phyloP scores from a whole-genome alignment of 139 green algal species.

The Micromonas commoda region DNA sequence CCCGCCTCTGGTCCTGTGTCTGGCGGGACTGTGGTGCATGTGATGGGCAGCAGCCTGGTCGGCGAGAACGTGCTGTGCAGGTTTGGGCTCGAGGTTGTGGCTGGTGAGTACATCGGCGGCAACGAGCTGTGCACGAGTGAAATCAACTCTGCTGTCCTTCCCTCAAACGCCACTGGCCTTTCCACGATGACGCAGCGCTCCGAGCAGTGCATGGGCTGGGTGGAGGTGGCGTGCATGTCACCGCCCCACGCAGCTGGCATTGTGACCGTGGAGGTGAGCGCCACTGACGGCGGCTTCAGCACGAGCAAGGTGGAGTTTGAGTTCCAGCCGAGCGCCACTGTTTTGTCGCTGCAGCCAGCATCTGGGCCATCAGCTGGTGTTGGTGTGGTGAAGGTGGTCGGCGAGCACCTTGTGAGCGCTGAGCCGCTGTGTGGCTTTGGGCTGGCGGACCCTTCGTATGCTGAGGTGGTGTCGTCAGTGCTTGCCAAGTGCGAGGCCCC shows the following conservation, averaged over 20 bases:
- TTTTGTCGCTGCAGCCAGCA: neutral
- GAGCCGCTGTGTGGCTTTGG: neutral
- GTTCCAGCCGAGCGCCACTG: neutral
- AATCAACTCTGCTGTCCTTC: too few relatives aligned
- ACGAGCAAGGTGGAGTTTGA: neutral
- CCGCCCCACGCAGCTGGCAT: neutral
- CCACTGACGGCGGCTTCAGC: neutral
- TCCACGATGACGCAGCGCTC: too few relatives aligned
- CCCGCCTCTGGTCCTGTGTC: neutral
- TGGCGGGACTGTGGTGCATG: neutral
- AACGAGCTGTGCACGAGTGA: neutral
- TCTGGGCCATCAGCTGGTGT: neutral
- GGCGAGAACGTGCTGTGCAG: neutral
- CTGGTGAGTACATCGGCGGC: neutral
- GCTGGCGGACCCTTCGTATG: neutral
- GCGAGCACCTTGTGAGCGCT: neutral
- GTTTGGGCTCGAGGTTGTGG: neutral
- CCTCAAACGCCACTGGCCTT: too few relatives aligned
- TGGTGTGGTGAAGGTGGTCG: constrained; percentile 11
- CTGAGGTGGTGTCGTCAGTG: neutral
- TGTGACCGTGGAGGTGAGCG: constrained; percentile 3
- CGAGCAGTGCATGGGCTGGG: neutral
- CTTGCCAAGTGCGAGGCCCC: constrained; percentile 13
- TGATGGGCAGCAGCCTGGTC: neutral
- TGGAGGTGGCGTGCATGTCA: neutral